Conservation (phyloP, 164 flowering plant genomes). For the Berberis thunbergii region DNA sequence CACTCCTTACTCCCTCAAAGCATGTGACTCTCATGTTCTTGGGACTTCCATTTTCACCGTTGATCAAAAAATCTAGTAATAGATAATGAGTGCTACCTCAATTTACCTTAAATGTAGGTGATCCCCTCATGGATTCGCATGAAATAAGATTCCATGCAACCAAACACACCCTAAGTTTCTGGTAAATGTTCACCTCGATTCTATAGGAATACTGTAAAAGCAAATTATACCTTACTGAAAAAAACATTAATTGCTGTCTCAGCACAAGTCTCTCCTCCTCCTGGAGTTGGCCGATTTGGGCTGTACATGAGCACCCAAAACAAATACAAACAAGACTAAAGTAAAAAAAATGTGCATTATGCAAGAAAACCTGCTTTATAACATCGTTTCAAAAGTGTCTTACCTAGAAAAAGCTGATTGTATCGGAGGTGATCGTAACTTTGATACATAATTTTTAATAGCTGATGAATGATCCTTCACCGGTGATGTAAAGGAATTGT, state of each 20-base stretch:
- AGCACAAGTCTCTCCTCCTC: conserved; percentile 96
- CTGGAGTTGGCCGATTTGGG: conserved; percentile 79
- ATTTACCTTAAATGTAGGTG: no score
- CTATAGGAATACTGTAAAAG: no score
- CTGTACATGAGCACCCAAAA: conserved; percentile 29
- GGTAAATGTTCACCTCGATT: no score
- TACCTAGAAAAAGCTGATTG: conserved; percentile 94
- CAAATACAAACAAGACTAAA: background rate
- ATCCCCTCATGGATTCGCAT: no score
- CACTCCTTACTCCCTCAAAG: no score
- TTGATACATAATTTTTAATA: conserved; percentile 48
- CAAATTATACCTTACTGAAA: conserved; percentile 60
- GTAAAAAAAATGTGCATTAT: background rate
- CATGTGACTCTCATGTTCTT: no score
- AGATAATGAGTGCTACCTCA: no score
- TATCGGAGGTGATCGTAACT: conserved; percentile 38
- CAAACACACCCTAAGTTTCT: no score
- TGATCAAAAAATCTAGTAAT: no score
- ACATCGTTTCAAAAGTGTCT: background rate
- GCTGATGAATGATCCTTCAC: conserved; percentile 69
- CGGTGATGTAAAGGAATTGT: conserved; percentile 76
- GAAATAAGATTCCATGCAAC: no score
- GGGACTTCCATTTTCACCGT: no score
- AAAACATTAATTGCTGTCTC: conserved; percentile 83
- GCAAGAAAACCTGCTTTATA: background rate